These are phyloP conservation scores for Jacaranda mimosifolia DNA, from an alignment of 257 asterid species.

Conservation along the genomic window DNA sequence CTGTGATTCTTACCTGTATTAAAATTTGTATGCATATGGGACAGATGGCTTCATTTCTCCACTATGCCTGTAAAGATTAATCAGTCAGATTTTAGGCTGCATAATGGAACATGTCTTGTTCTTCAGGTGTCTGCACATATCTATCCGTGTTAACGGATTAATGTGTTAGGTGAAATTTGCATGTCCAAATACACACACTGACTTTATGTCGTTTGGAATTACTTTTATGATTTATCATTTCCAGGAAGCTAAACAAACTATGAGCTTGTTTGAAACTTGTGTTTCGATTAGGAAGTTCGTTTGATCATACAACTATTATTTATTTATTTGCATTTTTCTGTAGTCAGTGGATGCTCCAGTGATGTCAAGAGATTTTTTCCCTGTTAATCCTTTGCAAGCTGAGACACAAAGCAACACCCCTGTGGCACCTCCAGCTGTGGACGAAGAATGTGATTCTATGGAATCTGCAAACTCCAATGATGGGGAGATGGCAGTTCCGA, in stretches of 20 bases:
- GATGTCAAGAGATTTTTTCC: slow-evolving; percentile 68
- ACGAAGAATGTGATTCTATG: slow-evolving; percentile 86
- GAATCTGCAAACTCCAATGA: slow-evolving; percentile 84
- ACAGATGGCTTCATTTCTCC: background rate
- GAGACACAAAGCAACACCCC: slow-evolving; percentile 64
- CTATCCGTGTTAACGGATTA: background rate
- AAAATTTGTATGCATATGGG: background rate
- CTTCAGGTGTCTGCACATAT: background rate
- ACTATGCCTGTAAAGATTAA: background rate
- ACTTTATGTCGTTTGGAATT: slow-evolving; percentile 34
- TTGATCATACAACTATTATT: slow-evolving; percentile 20
- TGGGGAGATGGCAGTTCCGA: slow-evolving; percentile 51
- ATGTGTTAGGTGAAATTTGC: background rate
- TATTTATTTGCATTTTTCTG: slow-evolving; percentile 30
- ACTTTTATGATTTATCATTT: too few species aligned
- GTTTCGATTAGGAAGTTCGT: slow-evolving; percentile 54
- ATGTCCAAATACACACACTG: background rate
- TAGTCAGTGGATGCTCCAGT: slow-evolving; percentile 62
- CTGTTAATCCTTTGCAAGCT: slow-evolving; percentile 55
- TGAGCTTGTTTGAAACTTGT: background rate
- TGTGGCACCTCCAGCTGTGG: slow-evolving; percentile 56
- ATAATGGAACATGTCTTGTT: background rate
- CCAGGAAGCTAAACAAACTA: too few species aligned
- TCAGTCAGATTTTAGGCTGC: background rate
- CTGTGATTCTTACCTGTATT: background rate